These are phyloP conservation scores for Geotrichum carabidarum DNA, from an alignment of 1,139 yeast genomes.

Conservation along the genomic window DNA sequence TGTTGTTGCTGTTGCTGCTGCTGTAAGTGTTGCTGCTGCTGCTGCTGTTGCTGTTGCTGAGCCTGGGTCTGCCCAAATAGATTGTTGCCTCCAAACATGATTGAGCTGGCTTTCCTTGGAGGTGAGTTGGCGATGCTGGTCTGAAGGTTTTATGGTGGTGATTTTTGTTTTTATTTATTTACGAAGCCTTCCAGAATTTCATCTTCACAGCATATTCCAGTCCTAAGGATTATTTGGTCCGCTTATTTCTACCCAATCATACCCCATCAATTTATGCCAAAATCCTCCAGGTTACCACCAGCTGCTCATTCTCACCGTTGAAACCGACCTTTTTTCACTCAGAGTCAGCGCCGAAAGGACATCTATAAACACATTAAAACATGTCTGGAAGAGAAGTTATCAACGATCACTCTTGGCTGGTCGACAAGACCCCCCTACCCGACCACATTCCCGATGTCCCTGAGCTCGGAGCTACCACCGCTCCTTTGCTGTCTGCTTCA, in stretches of 20 bases:
- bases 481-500: conserved; percentile 75
- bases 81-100: conserved; percentile 2
- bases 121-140: neutral
- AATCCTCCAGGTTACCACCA: neutral
- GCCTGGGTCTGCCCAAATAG: conserved; percentile 5
- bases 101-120: neutral
- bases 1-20: conserved; percentile 8
- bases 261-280: neutral
- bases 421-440: conserved; percentile 58
- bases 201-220: neutral
- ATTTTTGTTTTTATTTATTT: neutral
- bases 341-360: neutral
- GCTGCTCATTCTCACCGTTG: neutral
- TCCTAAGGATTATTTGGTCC: neutral
- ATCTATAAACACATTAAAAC: neutral
- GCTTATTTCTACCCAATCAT: neutral
- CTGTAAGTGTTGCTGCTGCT: conserved; percentile 17
- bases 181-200: neutral
- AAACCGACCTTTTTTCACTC: neutral
- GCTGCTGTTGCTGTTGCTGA: conserved; percentile 17
- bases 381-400: conserved; percentile 31
- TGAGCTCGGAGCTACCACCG: conserved; percentile 86
- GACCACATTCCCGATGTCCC: conserved; percentile 68
- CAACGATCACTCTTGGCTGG: conserved; percentile 28
- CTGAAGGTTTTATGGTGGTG: neutral